Evolutionary conservation across 257 asterid species (phyloP), one percentile per base, ranked within the genome.

Genomic region (Anisodus acutangulus): DNA sequence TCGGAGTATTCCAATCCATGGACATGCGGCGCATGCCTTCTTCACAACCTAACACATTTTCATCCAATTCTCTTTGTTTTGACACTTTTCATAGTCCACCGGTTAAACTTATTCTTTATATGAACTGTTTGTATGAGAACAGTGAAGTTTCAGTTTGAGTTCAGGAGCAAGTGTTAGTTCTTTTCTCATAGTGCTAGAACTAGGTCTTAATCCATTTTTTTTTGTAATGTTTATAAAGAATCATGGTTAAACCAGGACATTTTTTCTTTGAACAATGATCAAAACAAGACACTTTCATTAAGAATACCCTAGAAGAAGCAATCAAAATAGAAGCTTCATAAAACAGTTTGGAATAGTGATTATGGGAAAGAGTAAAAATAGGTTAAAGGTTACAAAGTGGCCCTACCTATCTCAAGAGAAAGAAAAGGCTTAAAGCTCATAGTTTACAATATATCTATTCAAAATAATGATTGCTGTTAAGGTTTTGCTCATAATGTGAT

Each of bases 221-320:
- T n/a, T n/a, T n/a, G n/a, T n/a, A n/a, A n/a, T n/a, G 31, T 26
- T 57, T 43, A 51, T 83, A 83, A 78, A 57, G 19, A 57, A 84
- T 69, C 81, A n/a, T 84, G 17, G 55, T n/a, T 68, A 47, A 9
- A 43, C 15, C 10, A 16, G 9, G 7, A n/a, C 3, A 41, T 58
- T 9, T 72, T 74, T 49, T 26, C 62, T 3, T 49, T 11, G 60
- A 3, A 6, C 63, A 76, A 51, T 13, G 45, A 51, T 76, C 45
- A 76, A 22, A 51, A 76, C 11, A 3, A 72, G 6, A 51, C 81
- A 51, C 8, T 22, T 9, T 26, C 26, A 22, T 39, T 9, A 79
- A 57, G 74, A 78, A 43, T 13, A 63, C 74, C 70, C 84, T 67
- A 57, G 76, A 85, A 81, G 83, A 83, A 88, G 83, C 64, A 62